phyloP scores from a whole-genome alignment of 2,329 filamentous ascomycete genomes.

The Alternaria ethzedia region DNA sequence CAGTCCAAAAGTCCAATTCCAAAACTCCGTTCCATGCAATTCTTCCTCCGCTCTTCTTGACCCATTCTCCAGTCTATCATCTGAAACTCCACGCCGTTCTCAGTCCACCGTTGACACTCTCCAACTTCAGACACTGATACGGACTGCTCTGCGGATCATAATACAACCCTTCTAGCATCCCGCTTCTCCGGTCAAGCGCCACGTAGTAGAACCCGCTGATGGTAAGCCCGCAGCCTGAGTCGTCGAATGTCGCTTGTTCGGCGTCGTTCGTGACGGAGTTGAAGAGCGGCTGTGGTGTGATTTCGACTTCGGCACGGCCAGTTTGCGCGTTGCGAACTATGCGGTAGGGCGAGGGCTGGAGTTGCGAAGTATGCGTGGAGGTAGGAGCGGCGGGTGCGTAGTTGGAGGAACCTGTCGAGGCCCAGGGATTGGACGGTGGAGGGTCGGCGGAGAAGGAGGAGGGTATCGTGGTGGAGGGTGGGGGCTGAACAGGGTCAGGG shows the following conservation, averaged over 20 bases:
- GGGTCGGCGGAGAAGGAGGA: slow-evolving; percentile 4
- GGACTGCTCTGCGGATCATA: slow-evolving; percentile 62
- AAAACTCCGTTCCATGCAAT: neutral
- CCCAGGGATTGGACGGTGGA: slow-evolving; percentile 2
- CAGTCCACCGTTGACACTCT: slow-evolving; percentile 42
- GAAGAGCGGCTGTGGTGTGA: slow-evolving; percentile 10
- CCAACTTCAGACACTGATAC: slow-evolving; percentile 59
- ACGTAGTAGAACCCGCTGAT: slow-evolving; percentile 64
- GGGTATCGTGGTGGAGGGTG: slow-evolving; percentile 9
- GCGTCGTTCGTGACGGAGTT: slow-evolving; percentile 12
- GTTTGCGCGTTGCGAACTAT: slow-evolving; percentile 23
- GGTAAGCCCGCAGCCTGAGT: slow-evolving; percentile 54
- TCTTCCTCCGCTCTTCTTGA: neutral
- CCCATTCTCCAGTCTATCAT: slow-evolving; percentile 23
- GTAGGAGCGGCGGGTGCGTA: neutral
- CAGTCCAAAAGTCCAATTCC: neutral
- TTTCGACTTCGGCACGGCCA: slow-evolving; percentile 21
- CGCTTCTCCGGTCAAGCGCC: slow-evolving; percentile 55
- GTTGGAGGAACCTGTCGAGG: slow-evolving; percentile 1
- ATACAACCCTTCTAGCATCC: slow-evolving; percentile 59
- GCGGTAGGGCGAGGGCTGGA: slow-evolving; percentile 20
- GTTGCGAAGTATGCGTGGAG: slow-evolving; percentile 5
- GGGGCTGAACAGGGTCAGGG: slow-evolving; percentile 20
- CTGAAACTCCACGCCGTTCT: slow-evolving; percentile 50
- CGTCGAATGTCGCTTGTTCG: slow-evolving; percentile 38